Conservation (phyloP, 1,284 basidiomycete genomes). For the Pyrrhoderma noxium region DNA sequence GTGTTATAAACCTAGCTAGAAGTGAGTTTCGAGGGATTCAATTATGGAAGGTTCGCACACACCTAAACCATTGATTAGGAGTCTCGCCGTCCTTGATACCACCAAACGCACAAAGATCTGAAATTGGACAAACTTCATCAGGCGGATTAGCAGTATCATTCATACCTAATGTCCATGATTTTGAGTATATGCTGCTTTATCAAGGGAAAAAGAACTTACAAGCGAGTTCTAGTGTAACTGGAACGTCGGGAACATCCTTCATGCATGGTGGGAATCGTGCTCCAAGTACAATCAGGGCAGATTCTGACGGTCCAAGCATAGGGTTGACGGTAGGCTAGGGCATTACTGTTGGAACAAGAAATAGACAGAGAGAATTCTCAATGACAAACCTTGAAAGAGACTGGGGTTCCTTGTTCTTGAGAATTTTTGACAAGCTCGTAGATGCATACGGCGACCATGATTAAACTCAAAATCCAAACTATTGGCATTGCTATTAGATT, state of each 20-base stretch:
- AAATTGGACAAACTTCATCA: constrained; percentile 64
- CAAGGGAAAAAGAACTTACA: constrained; percentile 40
- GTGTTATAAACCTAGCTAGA: constrained; percentile 61
- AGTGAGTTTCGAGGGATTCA: not conserved
- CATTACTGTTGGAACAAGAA: not conserved
- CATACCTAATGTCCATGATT: constrained; percentile 42
- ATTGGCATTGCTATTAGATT: not conserved
- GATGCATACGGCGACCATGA: constrained; percentile 69
- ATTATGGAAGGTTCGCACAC: constrained; percentile 20
- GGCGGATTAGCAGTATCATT: constrained; percentile 74
- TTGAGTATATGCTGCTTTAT: not conserved
- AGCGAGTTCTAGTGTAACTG: constrained; percentile 51
- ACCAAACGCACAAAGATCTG: constrained; percentile 83
- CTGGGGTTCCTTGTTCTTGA: constrained; percentile 65
- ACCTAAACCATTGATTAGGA: constrained; percentile 87
- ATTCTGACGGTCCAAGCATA: constrained; percentile 86
- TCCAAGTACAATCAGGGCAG: constrained; percentile 83
- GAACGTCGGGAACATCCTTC: constrained; percentile 61
- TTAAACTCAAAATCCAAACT: constrained; percentile 58
- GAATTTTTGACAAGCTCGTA: constrained; percentile 74
- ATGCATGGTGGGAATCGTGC: constrained; percentile 90
- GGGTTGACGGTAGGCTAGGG: constrained; percentile 73
- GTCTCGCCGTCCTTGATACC: constrained; percentile 54
- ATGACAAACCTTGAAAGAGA: constrained; percentile 66
- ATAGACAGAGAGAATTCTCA: not conserved